These are phyloP conservation scores for Pichia terricola DNA, from an alignment of 1,139 yeast species.

Conservation along the genomic window DNA sequence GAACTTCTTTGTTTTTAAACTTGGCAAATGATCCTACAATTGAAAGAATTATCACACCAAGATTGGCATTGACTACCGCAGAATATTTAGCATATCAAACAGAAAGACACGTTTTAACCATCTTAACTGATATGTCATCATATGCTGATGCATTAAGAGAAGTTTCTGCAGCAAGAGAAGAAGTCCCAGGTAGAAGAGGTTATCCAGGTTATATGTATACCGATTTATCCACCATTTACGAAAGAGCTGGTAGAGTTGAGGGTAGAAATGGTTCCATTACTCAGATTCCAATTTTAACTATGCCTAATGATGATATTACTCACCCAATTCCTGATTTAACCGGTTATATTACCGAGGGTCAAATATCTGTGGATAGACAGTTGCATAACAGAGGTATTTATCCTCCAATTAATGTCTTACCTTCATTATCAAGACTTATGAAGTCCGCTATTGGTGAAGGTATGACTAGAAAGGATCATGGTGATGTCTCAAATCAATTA, in stretches of 20 bases:
- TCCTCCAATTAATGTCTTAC: slow-evolving; percentile 97
- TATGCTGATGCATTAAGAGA: slow-evolving; percentile 99
- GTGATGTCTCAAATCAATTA: slow-evolving; percentile 97
- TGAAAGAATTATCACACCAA: slow-evolving; percentile 98
- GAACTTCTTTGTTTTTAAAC: slow-evolving; percentile 92
- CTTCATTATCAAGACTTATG: slow-evolving; percentile 96
- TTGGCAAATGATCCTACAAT: slow-evolving; percentile 99
- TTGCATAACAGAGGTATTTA: slow-evolving; percentile 91
- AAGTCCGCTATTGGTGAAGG: slow-evolving; percentile 99
- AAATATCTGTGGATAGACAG: slow-evolving; percentile 94
- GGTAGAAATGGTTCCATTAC: slow-evolving; percentile 99
- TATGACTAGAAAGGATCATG: slow-evolving; percentile 98
- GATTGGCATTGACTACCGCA: slow-evolving; percentile 98
- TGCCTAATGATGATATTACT: slow-evolving; percentile 99
- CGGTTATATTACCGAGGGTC: slow-evolving; percentile 98
- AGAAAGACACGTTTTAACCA: slow-evolving; percentile 96
- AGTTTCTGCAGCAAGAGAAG: slow-evolving; percentile 99
- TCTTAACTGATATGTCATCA: slow-evolving; percentile 97
- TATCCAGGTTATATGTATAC: slow-evolving; percentile 99
- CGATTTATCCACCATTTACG: slow-evolving; percentile 96
- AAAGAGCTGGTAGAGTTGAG: slow-evolving; percentile 99
- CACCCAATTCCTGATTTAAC: slow-evolving; percentile 99
- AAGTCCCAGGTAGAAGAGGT: slow-evolving; percentile 99
- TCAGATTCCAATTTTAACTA: slow-evolving; percentile 95
- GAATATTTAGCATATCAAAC: slow-evolving; percentile 98